Evolutionary conservation across 2,329 filamentous ascomycete genomes (phyloP), one percentile per base, ranked within the genome.

Genomic region (Alternaria metachromatica): DNA sequence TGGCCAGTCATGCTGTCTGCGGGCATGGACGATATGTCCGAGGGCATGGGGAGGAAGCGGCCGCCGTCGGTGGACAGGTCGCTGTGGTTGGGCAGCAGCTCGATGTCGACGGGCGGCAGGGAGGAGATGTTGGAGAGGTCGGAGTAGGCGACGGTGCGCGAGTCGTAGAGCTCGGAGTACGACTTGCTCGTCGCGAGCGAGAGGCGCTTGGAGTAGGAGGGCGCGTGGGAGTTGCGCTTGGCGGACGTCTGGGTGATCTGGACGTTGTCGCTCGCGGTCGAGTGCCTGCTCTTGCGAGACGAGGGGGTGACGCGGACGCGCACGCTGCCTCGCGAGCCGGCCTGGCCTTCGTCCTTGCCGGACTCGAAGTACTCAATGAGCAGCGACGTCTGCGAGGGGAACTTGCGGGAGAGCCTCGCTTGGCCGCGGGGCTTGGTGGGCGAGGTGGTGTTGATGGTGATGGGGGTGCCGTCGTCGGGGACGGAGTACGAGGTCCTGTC

Each of bases 311-410:
- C 87, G 71, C 90, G 87, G 58, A 93, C 90, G 71, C 90, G 84
- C 58, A 97, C 93, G 78, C 93, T 97, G 12, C 94, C 94, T 72
- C 92, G 90, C 72, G 91, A 90, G 72, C 89, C 87, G 33, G 84
- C 83, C 74, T 82, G 85, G 74, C 81, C 84, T 72, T 85, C 85
- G 60, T 87, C 83, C 79, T 92, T 94, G 67, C 90, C 89, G 70
- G 89, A 92, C 82, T 97, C 94, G 76, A 96, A 97, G 81, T 97
- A 97, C 82, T 97, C 94, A 75, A 97, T 97, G 73, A 97, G 85
- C 70, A 97, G 86, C 60, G 93, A 96, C 41, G 94, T 97, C 83
- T 97, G 94, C 49, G 93, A 97, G 76, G 83, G 80, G 78, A 80
- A 85, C 81, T 84, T 84, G 37, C 37, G 37, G n/a, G 37, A 41